A percentile compares a stretch with the other conserved stretches of the same genome.
Evolutionary conservation across 139 green algal species (phyloP).

Genomic region (Eudorina sp.): DNA sequence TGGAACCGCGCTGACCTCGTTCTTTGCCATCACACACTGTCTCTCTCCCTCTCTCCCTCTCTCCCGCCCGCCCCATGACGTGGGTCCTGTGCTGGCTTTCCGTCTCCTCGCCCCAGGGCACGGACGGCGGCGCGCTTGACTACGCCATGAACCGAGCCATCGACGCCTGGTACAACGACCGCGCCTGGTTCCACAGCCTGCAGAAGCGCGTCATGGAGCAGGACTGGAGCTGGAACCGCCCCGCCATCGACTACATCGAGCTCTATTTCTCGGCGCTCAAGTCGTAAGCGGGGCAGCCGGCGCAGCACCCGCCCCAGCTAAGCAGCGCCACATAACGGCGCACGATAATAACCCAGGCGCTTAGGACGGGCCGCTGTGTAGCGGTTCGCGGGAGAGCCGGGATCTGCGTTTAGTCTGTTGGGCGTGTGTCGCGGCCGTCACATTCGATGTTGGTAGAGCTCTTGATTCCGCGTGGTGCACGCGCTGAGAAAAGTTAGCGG

Average conservation of each 20-base stretch:
- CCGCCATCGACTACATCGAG: slow-evolving; percentile 97
- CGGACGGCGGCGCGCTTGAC: slow-evolving; percentile 87
- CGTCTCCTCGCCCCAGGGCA: slow-evolving; percentile 72
- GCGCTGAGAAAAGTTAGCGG: too few species aligned
- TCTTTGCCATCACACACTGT: not conserved
- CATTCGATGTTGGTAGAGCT: too few species aligned
- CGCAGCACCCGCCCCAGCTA: too few species aligned
- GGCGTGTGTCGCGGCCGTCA: too few species aligned
- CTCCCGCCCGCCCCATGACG: not conserved
- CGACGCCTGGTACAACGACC: slow-evolving; percentile 80
- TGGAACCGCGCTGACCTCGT: too few species aligned
- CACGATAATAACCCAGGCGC: too few species aligned
- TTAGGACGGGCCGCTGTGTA: too few species aligned
- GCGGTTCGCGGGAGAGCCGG: too few species aligned
- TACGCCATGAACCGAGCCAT: slow-evolving; percentile 92
- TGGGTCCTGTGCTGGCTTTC: not conserved
- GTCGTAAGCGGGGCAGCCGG: slow-evolving; percentile 29
- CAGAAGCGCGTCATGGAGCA: slow-evolving; percentile 76
- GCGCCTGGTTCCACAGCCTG: slow-evolving; percentile 81
- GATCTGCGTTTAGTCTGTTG: too few species aligned
- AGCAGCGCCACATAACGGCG: too few species aligned
- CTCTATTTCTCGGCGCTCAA: slow-evolving; percentile 90
- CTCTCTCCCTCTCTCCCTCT: not conserved
- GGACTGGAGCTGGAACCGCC: slow-evolving; percentile 95
- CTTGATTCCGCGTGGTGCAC: too few species aligned